Percentiles rank a stretch among this genome's conserved stretches.
Conservation (phyloP, 2,329 filamentous ascomycete species). For the Didymella pomorum region DNA sequence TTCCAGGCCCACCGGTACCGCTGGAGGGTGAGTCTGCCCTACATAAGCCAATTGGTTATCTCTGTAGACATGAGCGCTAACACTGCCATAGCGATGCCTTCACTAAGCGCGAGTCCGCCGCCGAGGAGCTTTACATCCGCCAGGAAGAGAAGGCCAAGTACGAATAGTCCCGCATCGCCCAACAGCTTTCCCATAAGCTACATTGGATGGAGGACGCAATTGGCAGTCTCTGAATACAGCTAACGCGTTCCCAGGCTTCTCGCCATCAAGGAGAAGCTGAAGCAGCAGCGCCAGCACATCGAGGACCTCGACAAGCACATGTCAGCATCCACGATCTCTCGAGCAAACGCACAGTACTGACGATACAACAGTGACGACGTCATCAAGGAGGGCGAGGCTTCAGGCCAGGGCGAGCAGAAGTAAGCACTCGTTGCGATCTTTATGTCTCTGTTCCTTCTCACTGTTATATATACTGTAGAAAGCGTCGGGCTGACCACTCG, state of each 20-base stretch:
- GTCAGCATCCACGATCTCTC: constrained; percentile 59
- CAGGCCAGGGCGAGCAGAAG: constrained; percentile 70
- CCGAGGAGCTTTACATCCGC: constrained; percentile 84
- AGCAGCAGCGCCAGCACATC: constrained; percentile 82
- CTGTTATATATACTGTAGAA: constrained; percentile 27
- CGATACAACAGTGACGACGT: constrained; percentile 72
- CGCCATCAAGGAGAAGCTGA: constrained; percentile 73
- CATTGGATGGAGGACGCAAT: neutral
- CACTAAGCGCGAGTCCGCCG: constrained; percentile 87
- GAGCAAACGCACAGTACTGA: constrained; percentile 20
- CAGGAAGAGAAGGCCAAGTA: constrained; percentile 88
- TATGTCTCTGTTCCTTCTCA: constrained; percentile 19
- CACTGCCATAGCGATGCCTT: constrained; percentile 76
- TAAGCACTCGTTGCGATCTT: constrained; percentile 29
- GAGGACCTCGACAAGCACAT: constrained; percentile 87
- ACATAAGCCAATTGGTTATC: constrained; percentile 2
- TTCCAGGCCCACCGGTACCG: constrained; percentile 52
- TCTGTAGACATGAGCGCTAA: constrained; percentile 14
- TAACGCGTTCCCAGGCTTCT: constrained; percentile 62
- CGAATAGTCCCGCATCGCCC: constrained; percentile 23
- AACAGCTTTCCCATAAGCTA: neutral
- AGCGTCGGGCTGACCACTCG: constrained; percentile 28
- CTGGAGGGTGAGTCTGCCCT: constrained; percentile 42
- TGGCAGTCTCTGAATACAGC: constrained; percentile 7
- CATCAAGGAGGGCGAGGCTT: constrained; percentile 69